Evolutionary conservation across 2,329 filamentous ascomycete genomes (phyloP).

Genomic region (Monilinia fructicola): DNA sequence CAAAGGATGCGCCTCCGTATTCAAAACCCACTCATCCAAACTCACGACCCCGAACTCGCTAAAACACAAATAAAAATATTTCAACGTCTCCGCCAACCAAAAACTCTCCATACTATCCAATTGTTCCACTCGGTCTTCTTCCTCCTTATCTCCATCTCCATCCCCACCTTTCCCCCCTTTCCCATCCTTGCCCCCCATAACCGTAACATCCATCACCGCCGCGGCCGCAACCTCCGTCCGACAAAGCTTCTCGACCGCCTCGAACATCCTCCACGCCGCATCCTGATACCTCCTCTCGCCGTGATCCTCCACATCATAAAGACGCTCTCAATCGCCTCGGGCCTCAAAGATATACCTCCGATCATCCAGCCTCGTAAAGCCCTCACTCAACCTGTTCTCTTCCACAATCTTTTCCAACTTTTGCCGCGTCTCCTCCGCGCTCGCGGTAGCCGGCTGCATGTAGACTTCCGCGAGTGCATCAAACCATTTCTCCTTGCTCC

Average conservation of each 20-base stretch:
- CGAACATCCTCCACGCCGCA: conserved; percentile 51
- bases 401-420: conserved; percentile 26
- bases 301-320: conserved; percentile 54
- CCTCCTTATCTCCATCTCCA: background rate
- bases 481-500: conserved; percentile 53
- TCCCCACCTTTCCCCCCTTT: conserved; percentile 47
- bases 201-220: conserved; percentile 45
- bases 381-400: conserved; percentile 29
- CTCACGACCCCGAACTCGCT: conserved; percentile 52
- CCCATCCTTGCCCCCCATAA: conserved; percentile 46
- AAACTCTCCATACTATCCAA: conserved; percentile 53
- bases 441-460: background rate
- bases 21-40: conserved; percentile 60
- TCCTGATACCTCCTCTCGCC: conserved; percentile 42
- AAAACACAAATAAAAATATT: conserved; percentile 60
- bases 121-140: background rate
- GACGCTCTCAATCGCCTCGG: conserved; percentile 67
- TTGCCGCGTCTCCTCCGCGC: conserved; percentile 22
- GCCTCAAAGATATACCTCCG: conserved; percentile 41
- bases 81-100: conserved; percentile 65
- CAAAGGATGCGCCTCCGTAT: conserved; percentile 39
- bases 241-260: conserved; percentile 46
- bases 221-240: conserved; percentile 47
- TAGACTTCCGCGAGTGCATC: conserved; percentile 27
- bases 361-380: conserved; percentile 33